Evolutionary conservation across 139 green algal genomes (phyloP).

Genomic region (Micractinium conductrix): DNA sequence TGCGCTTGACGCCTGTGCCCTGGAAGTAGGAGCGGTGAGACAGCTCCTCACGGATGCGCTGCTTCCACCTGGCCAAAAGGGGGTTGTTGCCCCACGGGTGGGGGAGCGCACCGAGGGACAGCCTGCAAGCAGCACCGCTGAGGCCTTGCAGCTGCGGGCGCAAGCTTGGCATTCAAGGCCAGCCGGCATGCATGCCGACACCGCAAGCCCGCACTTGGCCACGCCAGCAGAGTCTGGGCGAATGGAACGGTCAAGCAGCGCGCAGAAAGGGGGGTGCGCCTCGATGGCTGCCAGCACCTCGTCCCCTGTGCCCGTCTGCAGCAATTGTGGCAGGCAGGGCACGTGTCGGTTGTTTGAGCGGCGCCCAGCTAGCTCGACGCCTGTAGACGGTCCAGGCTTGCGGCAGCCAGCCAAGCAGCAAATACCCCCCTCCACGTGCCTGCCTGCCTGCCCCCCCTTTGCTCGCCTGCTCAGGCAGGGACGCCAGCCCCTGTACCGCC

Average conservation of each 20-base stretch:
- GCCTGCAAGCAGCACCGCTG: too few species aligned
- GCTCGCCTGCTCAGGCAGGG: conserved; percentile 1
- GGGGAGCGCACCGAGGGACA: background rate
- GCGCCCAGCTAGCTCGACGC: too few species aligned
- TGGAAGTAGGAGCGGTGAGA: conserved; percentile 11
- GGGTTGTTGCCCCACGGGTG: background rate
- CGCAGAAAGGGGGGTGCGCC: background rate
- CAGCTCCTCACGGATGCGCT: conserved; percentile 36
- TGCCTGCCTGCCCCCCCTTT: too few species aligned
- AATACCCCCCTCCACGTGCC: too few species aligned
- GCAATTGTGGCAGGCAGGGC: background rate
- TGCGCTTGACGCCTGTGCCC: background rate
- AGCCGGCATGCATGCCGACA: background rate
- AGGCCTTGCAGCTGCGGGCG: background rate
- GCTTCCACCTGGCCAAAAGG: conserved; percentile 7
- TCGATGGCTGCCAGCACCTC: background rate
- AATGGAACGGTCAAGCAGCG: background rate
- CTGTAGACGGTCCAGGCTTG: too few species aligned
- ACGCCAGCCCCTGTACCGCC: background rate
- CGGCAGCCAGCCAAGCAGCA: too few species aligned
- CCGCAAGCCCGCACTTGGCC: background rate
- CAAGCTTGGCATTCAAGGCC: background rate
- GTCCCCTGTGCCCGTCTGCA: background rate
- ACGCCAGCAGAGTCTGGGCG: conserved; percentile 3
- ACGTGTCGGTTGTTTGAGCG: too few species aligned